These are phyloP conservation scores for Podaxis rugospora DNA, from an alignment of 768 basidiomycete species.

Conservation along the genomic window DNA sequence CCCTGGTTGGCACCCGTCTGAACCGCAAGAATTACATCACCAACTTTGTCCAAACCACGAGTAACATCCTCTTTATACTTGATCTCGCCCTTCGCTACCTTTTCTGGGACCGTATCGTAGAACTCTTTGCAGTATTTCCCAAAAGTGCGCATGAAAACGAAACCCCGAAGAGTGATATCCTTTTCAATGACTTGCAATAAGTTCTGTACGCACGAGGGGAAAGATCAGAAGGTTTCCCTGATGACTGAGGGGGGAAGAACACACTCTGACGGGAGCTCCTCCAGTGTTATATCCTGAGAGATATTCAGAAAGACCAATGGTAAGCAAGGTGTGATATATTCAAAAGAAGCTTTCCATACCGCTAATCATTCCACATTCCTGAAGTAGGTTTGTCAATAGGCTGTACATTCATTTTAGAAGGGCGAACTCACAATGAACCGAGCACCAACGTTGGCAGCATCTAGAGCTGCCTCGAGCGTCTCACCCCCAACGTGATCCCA, in stretches of 20 bases:
- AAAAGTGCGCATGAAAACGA: conserved; percentile 26
- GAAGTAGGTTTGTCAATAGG: not conserved
- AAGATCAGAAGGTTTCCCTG: not conserved
- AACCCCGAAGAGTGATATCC: conserved; percentile 39
- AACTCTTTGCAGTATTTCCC: conserved; percentile 31
- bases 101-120: conserved; percentile 30
- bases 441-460: conserved; percentile 37
- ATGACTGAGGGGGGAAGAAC: not conserved
- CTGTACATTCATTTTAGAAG: not conserved
- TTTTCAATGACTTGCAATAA: conserved; percentile 31
- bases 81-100: conserved; percentile 35
- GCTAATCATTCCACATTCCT: conserved; percentile 42
- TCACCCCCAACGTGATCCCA: conserved; percentile 63
- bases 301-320: not conserved
- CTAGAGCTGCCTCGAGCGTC: conserved; percentile 51
- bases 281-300: conserved; percentile 29
- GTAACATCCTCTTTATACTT: conserved; percentile 43
- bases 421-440: conserved; percentile 43
- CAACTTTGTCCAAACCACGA: conserved; percentile 37
- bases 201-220: conserved; percentile 24
- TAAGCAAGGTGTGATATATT: conserved; percentile 14
- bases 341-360: not conserved
- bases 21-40: conserved; percentile 28
- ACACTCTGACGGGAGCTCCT: conserved; percentile 23
- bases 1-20: conserved; percentile 31